phyloP scores from a whole-genome alignment of 805 yeast species.

The Metschnikowia continentalis region DNA sequence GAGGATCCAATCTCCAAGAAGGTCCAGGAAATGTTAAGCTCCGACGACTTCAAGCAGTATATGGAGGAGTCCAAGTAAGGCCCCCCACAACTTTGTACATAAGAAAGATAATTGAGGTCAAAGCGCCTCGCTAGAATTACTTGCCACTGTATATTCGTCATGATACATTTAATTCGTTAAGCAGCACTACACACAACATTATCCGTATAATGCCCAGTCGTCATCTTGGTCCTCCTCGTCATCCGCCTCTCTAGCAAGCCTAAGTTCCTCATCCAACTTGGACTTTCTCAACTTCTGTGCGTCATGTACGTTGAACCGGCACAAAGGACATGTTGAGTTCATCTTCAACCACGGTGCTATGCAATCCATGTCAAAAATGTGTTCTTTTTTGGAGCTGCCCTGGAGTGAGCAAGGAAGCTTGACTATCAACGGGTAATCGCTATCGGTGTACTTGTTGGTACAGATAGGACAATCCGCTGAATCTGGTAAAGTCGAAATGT shows the following conservation, averaged over 20 bases:
- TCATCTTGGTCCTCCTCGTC: constrained; percentile 46
- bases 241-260: constrained; percentile 37
- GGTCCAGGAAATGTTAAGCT: constrained; percentile 66
- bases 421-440: constrained; percentile 76
- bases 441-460: constrained; percentile 65
- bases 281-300: constrained; percentile 25
- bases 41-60: constrained; percentile 65
- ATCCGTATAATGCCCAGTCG: constrained; percentile 82
- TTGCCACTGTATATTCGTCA: neutral
- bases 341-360: constrained; percentile 83
- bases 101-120: constrained; percentile 1
- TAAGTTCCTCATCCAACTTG: constrained; percentile 32
- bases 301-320: constrained; percentile 66
- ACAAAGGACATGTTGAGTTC: constrained; percentile 78
- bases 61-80: constrained; percentile 23
- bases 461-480: constrained; percentile 83
- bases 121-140: neutral
- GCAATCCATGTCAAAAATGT: constrained; percentile 84
- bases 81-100: constrained; percentile 7
- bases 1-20: constrained; percentile 54
- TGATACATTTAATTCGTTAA: neutral
- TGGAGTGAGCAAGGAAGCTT: constrained; percentile 59
- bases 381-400: constrained; percentile 37
- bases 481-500: constrained; percentile 28
- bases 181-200: constrained; percentile 4